Evolutionary conservation across 257 asterid species (phyloP).

Genomic region (Striga asiatica): DNA sequence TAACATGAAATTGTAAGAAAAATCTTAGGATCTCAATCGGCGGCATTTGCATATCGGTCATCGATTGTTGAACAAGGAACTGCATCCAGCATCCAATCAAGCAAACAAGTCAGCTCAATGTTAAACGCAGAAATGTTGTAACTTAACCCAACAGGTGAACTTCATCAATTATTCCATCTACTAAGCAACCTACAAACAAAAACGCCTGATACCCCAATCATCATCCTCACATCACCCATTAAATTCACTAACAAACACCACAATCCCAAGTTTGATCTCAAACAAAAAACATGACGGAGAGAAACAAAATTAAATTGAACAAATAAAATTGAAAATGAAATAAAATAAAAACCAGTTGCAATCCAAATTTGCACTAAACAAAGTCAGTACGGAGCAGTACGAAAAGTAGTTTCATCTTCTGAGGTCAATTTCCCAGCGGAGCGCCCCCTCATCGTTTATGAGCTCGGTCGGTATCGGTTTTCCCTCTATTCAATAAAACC

Average conservation of each 20-base stretch:
- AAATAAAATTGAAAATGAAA: no score
- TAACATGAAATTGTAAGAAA: slow-evolving; percentile 78
- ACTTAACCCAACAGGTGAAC: no score
- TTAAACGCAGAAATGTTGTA: neutral
- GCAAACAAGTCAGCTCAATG: neutral
- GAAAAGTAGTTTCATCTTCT: no score
- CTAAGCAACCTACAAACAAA: neutral
- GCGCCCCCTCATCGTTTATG: no score
- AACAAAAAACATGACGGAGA: no score
- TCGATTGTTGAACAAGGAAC: slow-evolving; percentile 83
- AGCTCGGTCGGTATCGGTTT: no score
- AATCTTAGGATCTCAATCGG: slow-evolving; percentile 75
- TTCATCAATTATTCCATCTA: neutral
- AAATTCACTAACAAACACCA: neutral
- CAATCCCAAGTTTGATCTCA: no score
- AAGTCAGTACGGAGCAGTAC: no score
- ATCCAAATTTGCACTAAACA: no score
- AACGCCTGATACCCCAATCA: neutral
- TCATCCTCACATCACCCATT: neutral
- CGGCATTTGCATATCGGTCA: slow-evolving; percentile 81
- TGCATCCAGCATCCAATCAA: slow-evolving; percentile 23
- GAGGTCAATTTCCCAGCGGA: slow-evolving; percentile 83
- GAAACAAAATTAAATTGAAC: no score
- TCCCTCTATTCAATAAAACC: no score
- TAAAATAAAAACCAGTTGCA: no score